Evolutionary conservation across 495 filamentous ascomycete species (phyloP).

Genomic region (Patellaria atrata): DNA sequence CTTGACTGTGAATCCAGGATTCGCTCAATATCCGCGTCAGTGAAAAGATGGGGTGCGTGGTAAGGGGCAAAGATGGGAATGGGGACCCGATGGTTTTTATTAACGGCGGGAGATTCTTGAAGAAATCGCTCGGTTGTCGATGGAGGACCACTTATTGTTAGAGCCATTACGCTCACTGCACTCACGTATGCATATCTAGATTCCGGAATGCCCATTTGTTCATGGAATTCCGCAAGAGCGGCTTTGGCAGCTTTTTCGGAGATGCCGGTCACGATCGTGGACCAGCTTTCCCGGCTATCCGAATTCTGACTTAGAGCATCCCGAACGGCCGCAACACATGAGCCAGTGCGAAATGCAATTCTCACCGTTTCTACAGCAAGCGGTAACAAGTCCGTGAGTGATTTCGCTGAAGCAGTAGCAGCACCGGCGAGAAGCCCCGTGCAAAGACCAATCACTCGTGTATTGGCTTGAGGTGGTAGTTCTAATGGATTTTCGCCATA

Average conservation of each 20-base stretch:
- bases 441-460: constrained; percentile 48
- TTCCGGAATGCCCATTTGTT: constrained; percentile 41
- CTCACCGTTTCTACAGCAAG: constrained; percentile 55
- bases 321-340: constrained; percentile 39
- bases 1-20: constrained; percentile 35
- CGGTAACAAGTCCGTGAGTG: constrained; percentile 51
- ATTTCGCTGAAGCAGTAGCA: constrained; percentile 52
- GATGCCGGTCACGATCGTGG: constrained; percentile 36
- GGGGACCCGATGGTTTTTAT: constrained; percentile 41
- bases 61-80: constrained; percentile 68
- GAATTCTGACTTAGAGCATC: constrained; percentile 35
- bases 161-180: constrained; percentile 49
- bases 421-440: constrained; percentile 59
- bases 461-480: constrained; percentile 29
- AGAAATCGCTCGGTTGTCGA: constrained; percentile 44
- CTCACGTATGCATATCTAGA: constrained; percentile 59
- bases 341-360: constrained; percentile 58
- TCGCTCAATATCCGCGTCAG: constrained; percentile 41
- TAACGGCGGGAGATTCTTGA: constrained; percentile 34
- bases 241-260: constrained; percentile 32
- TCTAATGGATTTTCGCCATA: constrained; percentile 36
- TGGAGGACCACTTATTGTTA: constrained; percentile 73
- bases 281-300: constrained; percentile 41
- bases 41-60: constrained; percentile 63
- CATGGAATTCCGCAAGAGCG: constrained; percentile 38